Conservation (phyloP, 305 asterid genomes). For the Euphrasia arctica region DNA sequence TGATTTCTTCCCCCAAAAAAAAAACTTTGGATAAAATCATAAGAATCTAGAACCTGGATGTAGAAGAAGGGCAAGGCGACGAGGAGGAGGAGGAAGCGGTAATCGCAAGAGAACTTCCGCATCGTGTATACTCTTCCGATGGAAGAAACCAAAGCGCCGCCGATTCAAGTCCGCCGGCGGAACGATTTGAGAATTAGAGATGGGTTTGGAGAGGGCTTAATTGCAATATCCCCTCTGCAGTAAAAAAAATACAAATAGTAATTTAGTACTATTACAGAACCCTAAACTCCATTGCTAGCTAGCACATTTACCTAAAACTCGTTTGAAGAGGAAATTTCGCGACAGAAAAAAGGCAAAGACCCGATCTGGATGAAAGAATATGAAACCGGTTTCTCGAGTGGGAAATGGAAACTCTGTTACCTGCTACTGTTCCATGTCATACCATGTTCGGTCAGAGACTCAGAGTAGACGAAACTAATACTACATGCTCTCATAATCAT, state of each 20-base stretch:
- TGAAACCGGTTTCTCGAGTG: no score
- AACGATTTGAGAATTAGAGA: constrained; percentile 14
- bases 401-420: no score
- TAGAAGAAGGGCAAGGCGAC: constrained; percentile 77
- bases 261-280: no score
- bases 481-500: no score
- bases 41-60: constrained; percentile 59
- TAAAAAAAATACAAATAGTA: neutral
- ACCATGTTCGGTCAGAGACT: no score
- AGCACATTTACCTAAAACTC: no score
- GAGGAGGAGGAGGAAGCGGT: constrained; percentile 70
- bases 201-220: neutral
- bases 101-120: constrained; percentile 63
- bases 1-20: neutral
- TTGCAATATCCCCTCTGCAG: neutral
- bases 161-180: constrained; percentile 30
- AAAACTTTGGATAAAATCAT: neutral
- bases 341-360: no score
- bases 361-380: no score
- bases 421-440: no score
- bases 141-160: constrained; percentile 18
- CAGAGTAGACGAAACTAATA: no score
- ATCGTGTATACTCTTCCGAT: constrained; percentile 25
- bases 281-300: no score
- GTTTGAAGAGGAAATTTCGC: no score